Base-by-base conservation (phyloP, 1,284 basidiomycete species). In the Moesziomyces parantarcticus region DNA sequence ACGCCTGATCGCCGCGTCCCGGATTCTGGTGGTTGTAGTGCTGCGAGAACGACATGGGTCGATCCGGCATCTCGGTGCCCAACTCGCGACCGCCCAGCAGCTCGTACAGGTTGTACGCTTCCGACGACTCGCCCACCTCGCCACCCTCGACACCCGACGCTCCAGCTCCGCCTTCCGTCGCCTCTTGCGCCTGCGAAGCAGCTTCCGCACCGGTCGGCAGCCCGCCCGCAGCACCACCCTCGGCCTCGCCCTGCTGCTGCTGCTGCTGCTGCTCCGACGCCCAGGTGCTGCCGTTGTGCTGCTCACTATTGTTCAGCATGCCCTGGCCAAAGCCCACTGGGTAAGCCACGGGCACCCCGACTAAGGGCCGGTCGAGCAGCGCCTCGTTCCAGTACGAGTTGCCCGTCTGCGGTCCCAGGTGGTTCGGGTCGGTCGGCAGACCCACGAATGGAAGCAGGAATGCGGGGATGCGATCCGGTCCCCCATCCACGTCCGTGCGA, bases 21-120 rank as follows among this genome's bases (percentile, higher is more conserved):
- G 69, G 69, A 23, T 66, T 59, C 34, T 73, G 70, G 44, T 73
- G 70, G 50, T 73, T 73, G 64, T 73, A 73, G 64, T 73, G 70
- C 54, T 73, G 70, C 32, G 70, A 73, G 50, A 73, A 73, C 23
- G 70, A 73, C 70, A 67, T 73, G 50, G 70, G 70, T 47, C 70
- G 70, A 26, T 73, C 70, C 3, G 70, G 70, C 59, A 64, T 56
- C 25, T 67, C 54, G 23, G 61, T 41, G 18, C 48, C 51, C 21
- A 56, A 29, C 16, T 52, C 69, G 25, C 58, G 58, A 3, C 62
- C 58, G 22, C 69, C 69, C 7, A 73, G 50, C 7, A 73, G 60
- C 57, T 73, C 63, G 45, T 73, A 73, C 39, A 73, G 50, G 44
- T 63, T 63, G 60, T 67, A 67, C 1, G 58, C 63, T 13, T 66